Percentiles rank a stretch among this genome's conserved stretches.
phyloP scores from a whole-genome alignment of 345 rosid genomes.

The Gossypium mustelinum region DNA sequence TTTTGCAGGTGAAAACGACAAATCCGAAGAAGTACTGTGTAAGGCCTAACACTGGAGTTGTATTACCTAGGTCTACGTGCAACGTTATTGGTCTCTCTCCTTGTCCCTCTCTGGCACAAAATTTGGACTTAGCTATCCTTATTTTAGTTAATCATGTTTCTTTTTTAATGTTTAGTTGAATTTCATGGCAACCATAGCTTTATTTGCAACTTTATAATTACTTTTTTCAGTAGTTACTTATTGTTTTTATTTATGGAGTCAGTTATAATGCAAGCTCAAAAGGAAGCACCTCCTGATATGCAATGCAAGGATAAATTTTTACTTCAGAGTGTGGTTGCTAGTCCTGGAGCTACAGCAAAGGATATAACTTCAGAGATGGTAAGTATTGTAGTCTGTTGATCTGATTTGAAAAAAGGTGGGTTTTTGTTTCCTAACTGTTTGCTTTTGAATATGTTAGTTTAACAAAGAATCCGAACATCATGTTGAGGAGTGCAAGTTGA shows the following conservation, averaged over 20 bases:
- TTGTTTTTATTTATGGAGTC: slow-evolving; percentile 13
- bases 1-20: slow-evolving; percentile 71
- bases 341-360: slow-evolving; percentile 51
- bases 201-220: not conserved
- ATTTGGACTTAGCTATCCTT: not conserved
- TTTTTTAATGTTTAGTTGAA: not conserved
- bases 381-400: not conserved
- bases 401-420: not conserved
- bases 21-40: slow-evolving; percentile 90
- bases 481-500: slow-evolving; percentile 71
- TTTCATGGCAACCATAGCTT: not conserved
- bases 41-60: slow-evolving; percentile 80
- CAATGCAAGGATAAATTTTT: slow-evolving; percentile 90
- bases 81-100: slow-evolving; percentile 57
- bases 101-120: not conserved
- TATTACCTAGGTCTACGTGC: slow-evolving; percentile 66
- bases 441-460: slow-evolving; percentile 34
- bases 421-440: not conserved
- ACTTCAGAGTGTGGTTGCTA: slow-evolving; percentile 62
- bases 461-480: slow-evolving; percentile 54
- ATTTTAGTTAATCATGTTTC: not conserved
- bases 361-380: slow-evolving; percentile 79
- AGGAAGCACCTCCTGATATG: slow-evolving; percentile 70
- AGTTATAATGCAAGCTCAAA: slow-evolving; percentile 98
- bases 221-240: slow-evolving; percentile 4